Conservation (phyloP, 2,329 filamentous ascomycete species). For the Immersiporthe knoxdaviesiana region DNA sequence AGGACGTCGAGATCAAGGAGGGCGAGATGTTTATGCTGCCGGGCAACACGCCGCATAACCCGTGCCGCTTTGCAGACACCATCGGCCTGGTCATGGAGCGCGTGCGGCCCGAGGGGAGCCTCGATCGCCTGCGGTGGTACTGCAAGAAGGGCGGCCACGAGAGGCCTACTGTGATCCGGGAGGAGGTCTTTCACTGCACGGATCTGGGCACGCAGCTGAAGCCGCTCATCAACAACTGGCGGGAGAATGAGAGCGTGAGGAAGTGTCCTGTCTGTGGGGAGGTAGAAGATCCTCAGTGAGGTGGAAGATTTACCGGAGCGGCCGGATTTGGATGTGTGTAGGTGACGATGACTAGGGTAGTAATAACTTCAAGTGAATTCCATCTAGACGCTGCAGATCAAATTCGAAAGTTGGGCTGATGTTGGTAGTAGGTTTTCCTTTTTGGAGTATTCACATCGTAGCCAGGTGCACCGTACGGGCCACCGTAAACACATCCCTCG, state of each 20-base stretch:
- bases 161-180: slow-evolving; percentile 29
- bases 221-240: slow-evolving; percentile 32
- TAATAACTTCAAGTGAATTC: not conserved
- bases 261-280: slow-evolving; percentile 28
- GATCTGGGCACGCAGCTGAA: slow-evolving; percentile 33
- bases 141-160: slow-evolving; percentile 33
- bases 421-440: not conserved
- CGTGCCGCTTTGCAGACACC: slow-evolving; percentile 32
- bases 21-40: slow-evolving; percentile 32
- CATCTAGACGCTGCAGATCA: not conserved
- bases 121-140: slow-evolving; percentile 33
- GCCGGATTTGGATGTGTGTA: not conserved
- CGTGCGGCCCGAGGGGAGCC: slow-evolving; percentile 29
- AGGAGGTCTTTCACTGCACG: slow-evolving; percentile 32
- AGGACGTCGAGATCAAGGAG: slow-evolving; percentile 30
- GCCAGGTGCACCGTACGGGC: slow-evolving; percentile 37
- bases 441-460: slow-evolving; percentile 2
- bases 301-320: not conserved
- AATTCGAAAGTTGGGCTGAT: not conserved
- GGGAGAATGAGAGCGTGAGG: slow-evolving; percentile 30
- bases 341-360: not conserved
- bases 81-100: slow-evolving; percentile 33
- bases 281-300: slow-evolving; percentile 27
- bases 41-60: slow-evolving; percentile 32
- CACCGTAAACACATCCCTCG: slow-evolving; percentile 40